These are phyloP conservation scores for Cordyceps cateniannulata DNA, from an alignment of 2,329 filamentous ascomycete species.

Conservation along the genomic window DNA sequence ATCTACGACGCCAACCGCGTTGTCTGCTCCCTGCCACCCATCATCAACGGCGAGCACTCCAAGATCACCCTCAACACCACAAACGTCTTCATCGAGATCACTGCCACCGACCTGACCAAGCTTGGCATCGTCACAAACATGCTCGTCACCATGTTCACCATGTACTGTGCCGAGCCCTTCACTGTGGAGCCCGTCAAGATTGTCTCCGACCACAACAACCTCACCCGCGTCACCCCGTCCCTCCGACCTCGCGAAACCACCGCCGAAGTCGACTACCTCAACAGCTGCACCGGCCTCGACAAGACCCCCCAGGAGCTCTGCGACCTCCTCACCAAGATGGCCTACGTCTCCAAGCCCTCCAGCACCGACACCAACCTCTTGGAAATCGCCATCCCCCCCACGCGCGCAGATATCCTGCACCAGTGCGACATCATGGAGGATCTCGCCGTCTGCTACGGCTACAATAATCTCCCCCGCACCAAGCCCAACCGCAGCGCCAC, in stretches of 20 bases:
- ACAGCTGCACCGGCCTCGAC: conserved; percentile 78
- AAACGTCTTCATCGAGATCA: conserved; percentile 96
- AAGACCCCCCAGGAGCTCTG: conserved; percentile 71
- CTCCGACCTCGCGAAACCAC: conserved; percentile 69
- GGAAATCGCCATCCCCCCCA: conserved; percentile 78
- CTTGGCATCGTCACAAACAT: conserved; percentile 94
- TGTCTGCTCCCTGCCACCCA: conserved; percentile 90
- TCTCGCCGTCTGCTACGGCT: conserved; percentile 91
- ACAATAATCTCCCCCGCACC: conserved; percentile 86
- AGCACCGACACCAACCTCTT: conserved; percentile 61
- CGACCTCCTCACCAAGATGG: conserved; percentile 81
- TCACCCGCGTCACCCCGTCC: conserved; percentile 75
- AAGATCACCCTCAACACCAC: conserved; percentile 89
- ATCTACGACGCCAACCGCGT: conserved; percentile 84
- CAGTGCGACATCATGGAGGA: conserved; percentile 99
- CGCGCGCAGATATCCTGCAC: conserved; percentile 89
- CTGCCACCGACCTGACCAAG: conserved; percentile 92
- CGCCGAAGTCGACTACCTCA: conserved; percentile 89
- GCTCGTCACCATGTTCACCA: conserved; percentile 94
- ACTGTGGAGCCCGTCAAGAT: conserved; percentile 92
- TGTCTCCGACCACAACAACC: conserved; percentile 81
- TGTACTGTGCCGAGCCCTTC: conserved; percentile 82
- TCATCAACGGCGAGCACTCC: conserved; percentile 95
- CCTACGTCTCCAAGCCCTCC: conserved; percentile 73
- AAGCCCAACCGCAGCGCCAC: conserved; percentile 83